Base-by-base conservation (phyloP, 2,329 filamentous ascomycete species). In the Scedosporium minutisporum region DNA sequence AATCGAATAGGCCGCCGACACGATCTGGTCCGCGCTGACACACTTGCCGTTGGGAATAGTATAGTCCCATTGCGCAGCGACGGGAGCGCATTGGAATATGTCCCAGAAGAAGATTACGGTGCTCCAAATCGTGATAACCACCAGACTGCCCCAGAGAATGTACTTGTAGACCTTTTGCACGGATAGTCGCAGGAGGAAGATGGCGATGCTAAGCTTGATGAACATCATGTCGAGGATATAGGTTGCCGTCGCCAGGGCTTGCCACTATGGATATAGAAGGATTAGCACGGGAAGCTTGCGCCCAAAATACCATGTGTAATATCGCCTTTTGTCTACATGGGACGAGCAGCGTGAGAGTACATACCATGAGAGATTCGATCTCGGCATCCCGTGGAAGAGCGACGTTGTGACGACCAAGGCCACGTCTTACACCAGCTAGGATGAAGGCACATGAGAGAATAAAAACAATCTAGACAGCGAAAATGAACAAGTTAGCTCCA, bases 141-240 rank as follows among this genome's bases (percentile, higher is more conserved):
- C 67, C 55, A 84, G 70, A 64, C 78, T 80, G 57, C 71, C 67
- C 65, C 75, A 74, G 5, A 84, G 75, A 42, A 78, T 78, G 68
- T 76, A 81, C 23, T 73, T 78, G 67, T 83, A 84, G 21, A 76
- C 68, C 57, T 72, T 76, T 51, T 76, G 71, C 3, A 75, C 74
- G 1, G 80, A 77, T 16, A 83, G 71, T 5, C 79, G 75, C 18
- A 84, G 69, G 7, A 83, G 74, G 64, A 82, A 82, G 63, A 83
- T 71, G 41, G 77, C 78, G 58, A 84, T 82, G 70, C 81, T 81
- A 60, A 83, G 70, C 70, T 84, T 84, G 70, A 82, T 78, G 64
- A 84, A 78, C 75, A 82, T 78, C 80, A 84, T 84, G 64, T 81
- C 75, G 9, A 78, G 65, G 55, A 83, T 71, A 62, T 83, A 83